Evolutionary conservation across 2,329 filamentous ascomycete genomes (phyloP).

Genomic region (Rutstroemia sydowiana): DNA sequence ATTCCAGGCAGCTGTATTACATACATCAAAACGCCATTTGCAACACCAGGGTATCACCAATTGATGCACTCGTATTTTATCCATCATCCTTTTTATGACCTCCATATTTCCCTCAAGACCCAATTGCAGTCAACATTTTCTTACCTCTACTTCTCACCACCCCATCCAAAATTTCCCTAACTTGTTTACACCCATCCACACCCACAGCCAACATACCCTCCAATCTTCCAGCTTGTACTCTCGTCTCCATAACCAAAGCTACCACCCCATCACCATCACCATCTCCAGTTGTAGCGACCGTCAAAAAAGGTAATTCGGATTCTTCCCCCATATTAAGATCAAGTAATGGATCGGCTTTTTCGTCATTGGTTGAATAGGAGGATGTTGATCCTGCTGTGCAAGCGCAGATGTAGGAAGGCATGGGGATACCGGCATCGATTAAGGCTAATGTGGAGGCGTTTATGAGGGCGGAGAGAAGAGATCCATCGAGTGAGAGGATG

Average conservation of each 20-base stretch:
- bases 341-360: slow-evolving; percentile 66
- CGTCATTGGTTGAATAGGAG: slow-evolving; percentile 56
- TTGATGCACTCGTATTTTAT: slow-evolving; percentile 7
- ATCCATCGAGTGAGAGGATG: slow-evolving; percentile 84
- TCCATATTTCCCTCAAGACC: background rate
- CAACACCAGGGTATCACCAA: slow-evolving; percentile 13
- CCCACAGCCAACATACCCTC: slow-evolving; percentile 92
- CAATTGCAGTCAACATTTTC: slow-evolving; percentile 48
- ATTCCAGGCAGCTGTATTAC: background rate
- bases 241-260: slow-evolving; percentile 78
- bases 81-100: no score
- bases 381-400: slow-evolving; percentile 80
- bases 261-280: slow-evolving; percentile 62
- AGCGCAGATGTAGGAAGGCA: slow-evolving; percentile 84
- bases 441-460: slow-evolving; percentile 89
- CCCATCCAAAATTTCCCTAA: slow-evolving; percentile 71
- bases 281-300: slow-evolving; percentile 67
- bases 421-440: slow-evolving; percentile 90
- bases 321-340: slow-evolving; percentile 77
- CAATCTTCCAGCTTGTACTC: slow-evolving; percentile 71
- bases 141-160: slow-evolving; percentile 67
- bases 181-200: slow-evolving; percentile 83
- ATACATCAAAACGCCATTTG: slow-evolving; percentile 7
- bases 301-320: slow-evolving; percentile 81
- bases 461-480: slow-evolving; percentile 78